These are phyloP conservation scores for Pisolithus microcarpus DNA, from an alignment of 768 basidiomycete genomes.

Conservation along the genomic window DNA sequence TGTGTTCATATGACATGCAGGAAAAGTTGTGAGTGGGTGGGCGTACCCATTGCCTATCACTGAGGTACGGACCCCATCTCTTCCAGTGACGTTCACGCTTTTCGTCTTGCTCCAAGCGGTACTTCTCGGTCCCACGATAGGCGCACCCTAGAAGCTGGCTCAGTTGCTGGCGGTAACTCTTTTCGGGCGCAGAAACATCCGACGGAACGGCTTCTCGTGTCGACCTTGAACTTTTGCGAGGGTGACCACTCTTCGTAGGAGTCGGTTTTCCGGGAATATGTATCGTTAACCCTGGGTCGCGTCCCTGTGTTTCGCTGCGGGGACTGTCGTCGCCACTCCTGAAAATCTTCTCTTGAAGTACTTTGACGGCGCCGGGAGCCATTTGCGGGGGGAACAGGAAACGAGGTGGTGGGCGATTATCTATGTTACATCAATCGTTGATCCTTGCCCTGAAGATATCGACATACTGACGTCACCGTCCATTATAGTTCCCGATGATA, in stretches of 20 bases:
- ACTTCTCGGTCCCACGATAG: constrained; percentile 77
- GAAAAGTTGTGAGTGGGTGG: background rate
- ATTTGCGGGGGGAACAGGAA: constrained; percentile 23
- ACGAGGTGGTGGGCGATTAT: constrained; percentile 1
- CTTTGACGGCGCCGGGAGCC: constrained; percentile 44
- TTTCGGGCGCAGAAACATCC: constrained; percentile 14
- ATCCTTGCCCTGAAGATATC: too few species aligned
- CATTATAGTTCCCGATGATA: too few species aligned
- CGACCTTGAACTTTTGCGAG: constrained; percentile 41
- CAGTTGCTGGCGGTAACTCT: constrained; percentile 57
- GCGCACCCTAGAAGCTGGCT: constrained; percentile 54
- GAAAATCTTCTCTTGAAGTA: constrained; percentile 72
- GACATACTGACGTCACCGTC: too few species aligned
- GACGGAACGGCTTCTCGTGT: constrained; percentile 19
- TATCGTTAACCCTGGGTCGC: constrained; percentile 47
- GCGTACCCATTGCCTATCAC: constrained; percentile 94
- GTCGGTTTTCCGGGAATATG: constrained; percentile 52
- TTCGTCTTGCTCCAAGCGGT: constrained; percentile 80
- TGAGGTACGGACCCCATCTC: constrained; percentile 96
- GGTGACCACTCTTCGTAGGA: constrained; percentile 23
- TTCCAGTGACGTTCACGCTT: constrained; percentile 89
- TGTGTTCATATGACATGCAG: constrained; percentile 6
- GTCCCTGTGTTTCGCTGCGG: constrained; percentile 14
- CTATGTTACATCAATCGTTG: background rate
- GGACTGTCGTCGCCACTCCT: constrained; percentile 30